Percentiles rank a stretch among this genome's conserved stretches.
Conservation (phyloP, 1,284 basidiomycete species). For the Sanghuangporus weigelae region DNA sequence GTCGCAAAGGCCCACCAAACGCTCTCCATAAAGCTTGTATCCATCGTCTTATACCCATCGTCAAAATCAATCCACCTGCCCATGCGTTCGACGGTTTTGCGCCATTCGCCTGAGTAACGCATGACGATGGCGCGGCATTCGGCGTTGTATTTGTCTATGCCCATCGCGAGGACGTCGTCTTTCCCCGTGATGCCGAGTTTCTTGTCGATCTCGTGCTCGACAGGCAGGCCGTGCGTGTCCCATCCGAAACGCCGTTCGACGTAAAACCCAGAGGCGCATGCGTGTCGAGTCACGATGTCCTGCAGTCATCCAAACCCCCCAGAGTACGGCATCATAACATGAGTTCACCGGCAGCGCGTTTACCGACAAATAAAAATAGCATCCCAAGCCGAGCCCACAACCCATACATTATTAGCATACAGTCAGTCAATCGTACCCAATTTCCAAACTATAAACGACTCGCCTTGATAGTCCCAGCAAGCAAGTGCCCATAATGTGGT, state of each 20-base stretch:
- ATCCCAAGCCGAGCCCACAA: background rate
- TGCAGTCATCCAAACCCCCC: slow-evolving; percentile 27
- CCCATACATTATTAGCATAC: background rate
- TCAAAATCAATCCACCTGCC: slow-evolving; percentile 99
- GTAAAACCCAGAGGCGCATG: slow-evolving; percentile 89
- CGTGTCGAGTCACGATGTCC: slow-evolving; percentile 97
- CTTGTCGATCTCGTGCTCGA: slow-evolving; percentile 99
- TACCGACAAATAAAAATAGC: background rate
- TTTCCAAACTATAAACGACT: slow-evolving; percentile 20
- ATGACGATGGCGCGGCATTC: slow-evolving; percentile 98
- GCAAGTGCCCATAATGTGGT: slow-evolving; percentile 93
- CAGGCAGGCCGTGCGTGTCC: slow-evolving; percentile 98
- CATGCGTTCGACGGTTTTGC: slow-evolving; percentile 93
- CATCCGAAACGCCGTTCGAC: slow-evolving; percentile 97
- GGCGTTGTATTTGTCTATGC: slow-evolving; percentile 96
- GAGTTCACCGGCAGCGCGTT: background rate
- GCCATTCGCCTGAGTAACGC: slow-evolving; percentile 95
- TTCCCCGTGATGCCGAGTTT: slow-evolving; percentile 89
- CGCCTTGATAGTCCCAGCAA: slow-evolving; percentile 95
- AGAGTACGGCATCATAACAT: background rate
- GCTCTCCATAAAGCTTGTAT: slow-evolving; percentile 93
- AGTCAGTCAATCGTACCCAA: background rate
- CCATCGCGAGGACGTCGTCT: slow-evolving; percentile 93
- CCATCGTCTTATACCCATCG: slow-evolving; percentile 98
- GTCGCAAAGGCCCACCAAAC: slow-evolving; percentile 99